Evolutionary conservation across 1,139 yeast species (phyloP), one percentile per base, ranked within the genome.

Genomic region (Debaryomyces subglobosus): DNA sequence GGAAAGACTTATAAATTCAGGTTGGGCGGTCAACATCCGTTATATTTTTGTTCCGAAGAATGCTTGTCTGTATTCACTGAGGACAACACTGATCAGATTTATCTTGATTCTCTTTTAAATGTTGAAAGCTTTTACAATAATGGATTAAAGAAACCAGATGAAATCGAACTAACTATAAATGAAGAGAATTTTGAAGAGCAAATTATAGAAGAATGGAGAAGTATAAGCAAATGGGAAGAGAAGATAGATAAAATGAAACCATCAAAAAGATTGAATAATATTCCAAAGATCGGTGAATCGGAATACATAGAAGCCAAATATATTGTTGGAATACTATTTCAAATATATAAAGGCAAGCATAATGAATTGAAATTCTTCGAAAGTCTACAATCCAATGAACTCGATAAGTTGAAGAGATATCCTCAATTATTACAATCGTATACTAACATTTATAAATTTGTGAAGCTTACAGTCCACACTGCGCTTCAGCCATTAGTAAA

Each of bases 341-440:
- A 62, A 41, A 44, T 62, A 49, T 61, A 58, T 48, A 60, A 57
- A 41, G 39, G 55, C 20, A 49, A 50, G 21, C 47, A 40, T 24
- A 33, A 12, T 4, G 41, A 32, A 5, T 43, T 63, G 15, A 45
- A 53, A 20, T 55, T 67, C n/a, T 84, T 83, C 55, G 59, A 70
- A 9, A 53, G 62, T 8, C 68, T 85, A 9, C 88, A 85, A 56
- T 78, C 86, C 0, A 81, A 81, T 53, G 89, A 85, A 55, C 50
- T 63, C 2, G 74, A 72, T 33, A 84, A 82, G 58, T 71, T 81
- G 4, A 49, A 61, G 20, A 69, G 65, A 51, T 83, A 74, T 52
- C 88, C 88, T 0, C 72, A 71, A 24, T 63, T 85, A 12, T 59
- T 84, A 34, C 64, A 71, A 38, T 76, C 86, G 1, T 84, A 82